A percentile compares a stretch with the other conserved stretches of the same genome.
Evolutionary conservation across 2,329 filamentous ascomycete species (phyloP).

Genomic region (Beauveria sp.): DNA sequence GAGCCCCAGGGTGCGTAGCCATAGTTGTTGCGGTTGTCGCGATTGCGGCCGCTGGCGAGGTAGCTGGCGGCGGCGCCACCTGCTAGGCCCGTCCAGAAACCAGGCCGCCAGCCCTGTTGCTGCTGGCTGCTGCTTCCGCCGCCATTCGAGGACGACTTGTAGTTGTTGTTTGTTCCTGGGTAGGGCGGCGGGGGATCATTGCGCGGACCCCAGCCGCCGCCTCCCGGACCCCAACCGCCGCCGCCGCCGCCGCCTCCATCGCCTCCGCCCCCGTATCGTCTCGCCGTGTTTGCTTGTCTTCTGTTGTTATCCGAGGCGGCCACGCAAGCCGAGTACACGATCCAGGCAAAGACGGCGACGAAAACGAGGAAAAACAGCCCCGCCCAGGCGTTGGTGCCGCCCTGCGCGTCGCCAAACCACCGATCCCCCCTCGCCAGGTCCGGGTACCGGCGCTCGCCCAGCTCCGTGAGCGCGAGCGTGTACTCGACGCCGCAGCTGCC

Average conservation of each 20-base stretch:
- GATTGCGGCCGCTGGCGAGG: constrained; percentile 43
- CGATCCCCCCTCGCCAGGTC: constrained; percentile 34
- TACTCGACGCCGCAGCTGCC: constrained; percentile 94
- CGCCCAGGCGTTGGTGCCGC: constrained; percentile 26
- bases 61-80: constrained; percentile 65
- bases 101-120: constrained; percentile 16
- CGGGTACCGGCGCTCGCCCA: constrained; percentile 66
- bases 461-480: constrained; percentile 65
- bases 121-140: constrained; percentile 23
- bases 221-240: constrained; percentile 22
- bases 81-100: constrained; percentile 51
- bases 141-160: constrained; percentile 26
- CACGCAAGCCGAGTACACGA: constrained; percentile 48
- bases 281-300: neutral
- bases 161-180: constrained; percentile 21
- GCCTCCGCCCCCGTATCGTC: constrained; percentile 28
- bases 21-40: constrained; percentile 20
- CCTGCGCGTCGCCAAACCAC: constrained; percentile 25
- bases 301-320: constrained; percentile 14
- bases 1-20: constrained; percentile 18
- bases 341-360: constrained; percentile 50
- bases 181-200: constrained; percentile 49
- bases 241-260: constrained; percentile 34
- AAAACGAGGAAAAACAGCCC: constrained; percentile 57
- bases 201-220: constrained; percentile 27